A percentile compares a stretch with the other conserved stretches of the same genome.
phyloP scores from a whole-genome alignment of 1,284 basidiomycete species.

The Kalmanozyma brasiliensis region DNA sequence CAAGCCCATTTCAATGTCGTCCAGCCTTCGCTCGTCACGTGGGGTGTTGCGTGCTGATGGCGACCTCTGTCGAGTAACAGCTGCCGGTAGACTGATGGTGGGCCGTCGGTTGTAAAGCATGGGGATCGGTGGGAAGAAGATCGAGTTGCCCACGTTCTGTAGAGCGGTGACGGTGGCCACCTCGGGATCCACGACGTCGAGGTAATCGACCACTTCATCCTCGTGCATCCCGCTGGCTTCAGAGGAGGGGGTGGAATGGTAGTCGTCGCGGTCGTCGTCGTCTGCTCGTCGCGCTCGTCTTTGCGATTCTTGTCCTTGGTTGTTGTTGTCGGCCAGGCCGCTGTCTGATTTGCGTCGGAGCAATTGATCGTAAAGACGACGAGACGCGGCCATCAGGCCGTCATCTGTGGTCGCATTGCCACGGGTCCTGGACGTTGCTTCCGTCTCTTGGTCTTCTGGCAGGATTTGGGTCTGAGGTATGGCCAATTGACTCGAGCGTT shows the following conservation, averaged over 20 bases:
- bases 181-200: conserved; percentile 82
- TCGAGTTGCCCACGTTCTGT: conserved; percentile 81
- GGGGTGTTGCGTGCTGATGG: conserved; percentile 11
- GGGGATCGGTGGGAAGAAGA: conserved; percentile 76
- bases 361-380: conserved; percentile 30
- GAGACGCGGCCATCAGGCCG: conserved; percentile 27
- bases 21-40: conserved; percentile 7
- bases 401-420: conserved; percentile 20
- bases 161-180: conserved; percentile 77
- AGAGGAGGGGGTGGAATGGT: conserved; percentile 5
- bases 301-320: conserved; percentile 10
- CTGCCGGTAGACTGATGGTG: conserved; percentile 72
- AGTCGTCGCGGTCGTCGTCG: conserved; percentile 7
- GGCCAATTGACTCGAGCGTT: conserved; percentile 11
- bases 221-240: conserved; percentile 45
- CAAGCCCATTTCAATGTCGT: conserved; percentile 39
- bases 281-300: not conserved
- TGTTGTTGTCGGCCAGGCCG: not conserved
- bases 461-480: conserved; percentile 1
- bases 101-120: conserved; percentile 78
- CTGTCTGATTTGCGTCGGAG: conserved; percentile 25
- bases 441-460: not conserved
- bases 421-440: conserved; percentile 7
- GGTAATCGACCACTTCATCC: conserved; percentile 58
- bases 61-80: conserved; percentile 8